phyloP scores from a whole-genome alignment of 192 early-diverging fungal genomes.

The Phlyctochytrium arcticum region DNA sequence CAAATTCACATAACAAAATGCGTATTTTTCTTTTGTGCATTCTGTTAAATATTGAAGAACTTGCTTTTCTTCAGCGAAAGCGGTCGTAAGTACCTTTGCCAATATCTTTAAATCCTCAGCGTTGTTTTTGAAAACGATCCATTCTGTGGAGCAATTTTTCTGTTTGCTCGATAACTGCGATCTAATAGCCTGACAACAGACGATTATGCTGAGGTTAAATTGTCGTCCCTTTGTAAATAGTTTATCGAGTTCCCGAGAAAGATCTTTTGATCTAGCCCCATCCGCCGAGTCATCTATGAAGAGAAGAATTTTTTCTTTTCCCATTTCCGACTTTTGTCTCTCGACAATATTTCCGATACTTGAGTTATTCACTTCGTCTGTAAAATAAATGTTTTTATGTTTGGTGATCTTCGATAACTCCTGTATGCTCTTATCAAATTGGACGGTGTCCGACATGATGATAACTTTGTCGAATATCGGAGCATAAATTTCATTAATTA shows the following conservation, averaged over 20 bases:
- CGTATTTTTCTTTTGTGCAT: no score
- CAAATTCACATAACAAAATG: no score
- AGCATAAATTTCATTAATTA: no score
- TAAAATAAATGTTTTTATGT: slow-evolving; percentile 20
- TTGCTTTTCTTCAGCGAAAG: no score
- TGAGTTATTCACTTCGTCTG: slow-evolving; percentile 5
- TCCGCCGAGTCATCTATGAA: slow-evolving; percentile 17
- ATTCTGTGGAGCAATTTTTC: no score
- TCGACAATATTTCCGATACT: slow-evolving; percentile 2
- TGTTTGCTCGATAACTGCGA: slow-evolving; percentile 10
- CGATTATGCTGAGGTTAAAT: neutral
- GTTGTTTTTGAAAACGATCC: slow-evolving; percentile 8
- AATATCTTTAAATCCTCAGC: slow-evolving; percentile 10
- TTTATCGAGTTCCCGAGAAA: slow-evolving; percentile 1
- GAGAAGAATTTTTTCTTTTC: slow-evolving; percentile 10
- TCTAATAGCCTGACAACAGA: slow-evolving; percentile 2
- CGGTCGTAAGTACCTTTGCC: neutral
- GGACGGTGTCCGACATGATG: slow-evolving; percentile 5
- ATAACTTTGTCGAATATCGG: neutral
- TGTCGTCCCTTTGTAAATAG: no score
- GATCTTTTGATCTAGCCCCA: slow-evolving; percentile 5
- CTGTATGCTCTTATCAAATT: neutral
- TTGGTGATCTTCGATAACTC: slow-evolving; percentile 2
- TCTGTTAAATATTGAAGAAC: no score
- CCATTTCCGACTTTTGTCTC: no score